Conservation (phyloP, 129 eudicot genomes). For the Tagetes patula region DNA sequence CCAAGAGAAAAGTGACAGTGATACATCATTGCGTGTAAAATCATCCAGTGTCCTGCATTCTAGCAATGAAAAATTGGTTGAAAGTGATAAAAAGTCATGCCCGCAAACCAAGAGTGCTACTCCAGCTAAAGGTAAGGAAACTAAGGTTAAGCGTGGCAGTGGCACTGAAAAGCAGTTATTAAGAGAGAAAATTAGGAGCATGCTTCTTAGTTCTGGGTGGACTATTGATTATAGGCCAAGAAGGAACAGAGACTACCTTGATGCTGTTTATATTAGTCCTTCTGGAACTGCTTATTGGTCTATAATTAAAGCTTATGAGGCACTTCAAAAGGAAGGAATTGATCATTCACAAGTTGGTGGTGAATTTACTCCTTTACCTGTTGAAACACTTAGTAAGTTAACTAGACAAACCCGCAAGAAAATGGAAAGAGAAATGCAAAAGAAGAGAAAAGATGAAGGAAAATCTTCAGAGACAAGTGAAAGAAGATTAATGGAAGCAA, state of each 20-base stretch:
- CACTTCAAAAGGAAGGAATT: conserved; percentile 78
- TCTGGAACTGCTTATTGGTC: conserved; percentile 98
- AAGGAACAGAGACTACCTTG: conserved; percentile 84
- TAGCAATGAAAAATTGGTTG: conserved; percentile 41
- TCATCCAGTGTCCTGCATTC: conserved; percentile 30
- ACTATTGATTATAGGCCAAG: conserved; percentile 96
- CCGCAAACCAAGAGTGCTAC: conserved; percentile 41
- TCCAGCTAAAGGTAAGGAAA: conserved; percentile 55
- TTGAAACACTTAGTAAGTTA: conserved; percentile 70
- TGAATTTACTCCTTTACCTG: conserved; percentile 68
- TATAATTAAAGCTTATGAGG: conserved; percentile 91
- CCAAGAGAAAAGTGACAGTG: conserved; percentile 49
- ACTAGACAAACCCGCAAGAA: conserved; percentile 92
- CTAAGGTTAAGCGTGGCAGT: conserved; percentile 77
- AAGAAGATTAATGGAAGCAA: conserved; percentile 38
- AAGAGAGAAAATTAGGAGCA: conserved; percentile 79
- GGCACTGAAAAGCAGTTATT: conserved; percentile 89
- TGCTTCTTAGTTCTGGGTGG: conserved; percentile 91
- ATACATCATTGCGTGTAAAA: conserved; percentile 44
- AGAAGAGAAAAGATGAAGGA: conserved; percentile 67
- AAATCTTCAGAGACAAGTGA: conserved; percentile 36
- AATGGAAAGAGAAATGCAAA: conserved; percentile 74
- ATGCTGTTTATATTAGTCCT: conserved; percentile 93
- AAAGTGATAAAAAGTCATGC: conserved; percentile 41
- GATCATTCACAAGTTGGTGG: conserved; percentile 42